Percentiles rank a stretch among this genome's conserved stretches.
Conservation (phyloP, 2,329 filamentous ascomycete species). For the Pseudovirgaria hyperparasitica region DNA sequence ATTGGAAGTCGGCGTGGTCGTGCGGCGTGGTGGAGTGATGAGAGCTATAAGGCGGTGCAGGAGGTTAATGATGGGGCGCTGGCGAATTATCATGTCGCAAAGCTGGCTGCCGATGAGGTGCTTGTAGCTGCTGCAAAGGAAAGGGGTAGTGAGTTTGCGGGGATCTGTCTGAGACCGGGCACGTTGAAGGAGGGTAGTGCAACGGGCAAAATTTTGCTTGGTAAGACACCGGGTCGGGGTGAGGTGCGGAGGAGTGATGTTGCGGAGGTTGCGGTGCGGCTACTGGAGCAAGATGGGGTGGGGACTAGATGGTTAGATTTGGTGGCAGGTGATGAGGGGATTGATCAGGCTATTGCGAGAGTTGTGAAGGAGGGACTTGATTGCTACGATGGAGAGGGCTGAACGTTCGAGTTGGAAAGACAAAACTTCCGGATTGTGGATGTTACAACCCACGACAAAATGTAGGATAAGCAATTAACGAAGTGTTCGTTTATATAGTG, state of each 20-base stretch:
- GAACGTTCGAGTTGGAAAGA: too few relatives aligned
- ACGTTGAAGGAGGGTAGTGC: constrained; percentile 34
- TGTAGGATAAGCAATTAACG: too few relatives aligned
- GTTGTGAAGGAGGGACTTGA: constrained; percentile 33
- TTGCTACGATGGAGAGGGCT: constrained; percentile 37
- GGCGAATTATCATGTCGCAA: constrained; percentile 40
- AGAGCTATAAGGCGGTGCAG: constrained; percentile 32
- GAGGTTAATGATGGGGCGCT: constrained; percentile 36
- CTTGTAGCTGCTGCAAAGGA: constrained; percentile 31
- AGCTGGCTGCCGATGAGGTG: constrained; percentile 43
- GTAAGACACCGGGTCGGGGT: constrained; percentile 29
- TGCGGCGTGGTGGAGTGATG: constrained; percentile 38
- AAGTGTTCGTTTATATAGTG: too few relatives aligned
- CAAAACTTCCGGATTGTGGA: too few relatives aligned
- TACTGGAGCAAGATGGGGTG: constrained; percentile 35
- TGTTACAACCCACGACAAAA: too few relatives aligned
- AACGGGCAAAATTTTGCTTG: constrained; percentile 35
- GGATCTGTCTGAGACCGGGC: constrained; percentile 40
- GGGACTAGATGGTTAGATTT: constrained; percentile 44
- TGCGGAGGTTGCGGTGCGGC: constrained; percentile 35
- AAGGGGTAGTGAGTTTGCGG: constrained; percentile 27
- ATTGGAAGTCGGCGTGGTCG: constrained; percentile 35
- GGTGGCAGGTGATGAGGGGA: constrained; percentile 35
- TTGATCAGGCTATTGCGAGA: constrained; percentile 34
- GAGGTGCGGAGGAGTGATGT: constrained; percentile 38